Base-by-base conservation (phyloP, 2,329 filamentous ascomycete species). In the Orbilia blumenaviensis region DNA sequence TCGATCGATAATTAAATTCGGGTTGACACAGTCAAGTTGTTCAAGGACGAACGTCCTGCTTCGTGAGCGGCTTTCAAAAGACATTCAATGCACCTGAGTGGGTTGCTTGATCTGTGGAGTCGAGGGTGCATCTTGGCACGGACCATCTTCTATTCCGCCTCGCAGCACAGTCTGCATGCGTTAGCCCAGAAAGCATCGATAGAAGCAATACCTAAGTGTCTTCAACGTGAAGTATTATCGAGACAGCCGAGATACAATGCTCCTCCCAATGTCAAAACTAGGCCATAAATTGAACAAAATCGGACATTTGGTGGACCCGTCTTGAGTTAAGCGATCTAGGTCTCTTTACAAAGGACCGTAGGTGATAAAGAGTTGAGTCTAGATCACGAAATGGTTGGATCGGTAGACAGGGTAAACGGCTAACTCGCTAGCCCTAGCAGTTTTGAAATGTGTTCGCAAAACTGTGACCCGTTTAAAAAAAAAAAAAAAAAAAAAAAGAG, bases 31-130 rank as follows among this genome's bases (percentile, higher is more conserved):
- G n/a, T n/a, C n/a, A 9, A 54, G 2, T 14, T 54, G 32, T 25
- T 56, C 32, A 1, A 25, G 52, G 2, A 9, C 16, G 50, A 21
- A 34, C 8, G 14, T n/a, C 18, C 38, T 16, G 10, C 14, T 7
- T 46, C 54, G 25, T 29, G 36, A 72, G 60, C 67, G 60, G 60
- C 60, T 72, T 66, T 61, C 14, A 9, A 38, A 73, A 73, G 67
- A 72, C 58, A 42, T 60, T 36, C 46, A 42, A 66, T 52, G 27
- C 32, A 10, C 38, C 48, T 34, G 29, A n/a, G 38, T 41, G 16
- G 18, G 42, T 46, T 8, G 32, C 34, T 44, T 34, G 44, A 14
- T 46, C 42, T 21, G 16, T 38, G 50, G 50, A 56, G 32, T 25
- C 32, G 32, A 50, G 23, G 12, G 23, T 48, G 21, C 18, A 41